Percentiles rank a stretch among this genome's conserved stretches.
These are phyloP conservation scores for Xerocomus nothofagi DNA, from an alignment of 1,284 basidiomycete species.

Conservation along the genomic window DNA sequence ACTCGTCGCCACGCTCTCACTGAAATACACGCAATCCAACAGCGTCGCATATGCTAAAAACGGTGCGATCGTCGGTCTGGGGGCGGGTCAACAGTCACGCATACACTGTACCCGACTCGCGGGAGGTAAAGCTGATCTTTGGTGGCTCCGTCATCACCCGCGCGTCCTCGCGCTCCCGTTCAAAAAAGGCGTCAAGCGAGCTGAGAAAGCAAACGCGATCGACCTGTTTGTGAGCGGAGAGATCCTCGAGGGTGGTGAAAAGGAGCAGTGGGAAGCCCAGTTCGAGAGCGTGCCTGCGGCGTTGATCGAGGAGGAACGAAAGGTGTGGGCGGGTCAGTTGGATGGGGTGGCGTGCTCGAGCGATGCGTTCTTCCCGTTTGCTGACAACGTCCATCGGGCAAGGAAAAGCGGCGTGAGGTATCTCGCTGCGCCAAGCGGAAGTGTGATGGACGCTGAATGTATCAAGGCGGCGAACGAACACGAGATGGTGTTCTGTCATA, in stretches of 20 bases:
- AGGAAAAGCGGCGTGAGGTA: constrained; percentile 90
- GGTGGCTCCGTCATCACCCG: constrained; percentile 98
- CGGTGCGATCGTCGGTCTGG: constrained; percentile 93
- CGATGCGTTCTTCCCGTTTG: constrained; percentile 99
- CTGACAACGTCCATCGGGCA: constrained; percentile 96
- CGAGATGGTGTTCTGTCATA: constrained; percentile 86
- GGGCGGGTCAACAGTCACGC: constrained; percentile 97
- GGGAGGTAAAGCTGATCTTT: constrained; percentile 97
- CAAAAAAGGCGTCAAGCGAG: constrained; percentile 96
- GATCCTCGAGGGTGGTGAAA: constrained; percentile 84
- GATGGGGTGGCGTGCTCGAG: constrained; percentile 90
- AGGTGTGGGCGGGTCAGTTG: constrained; percentile 69
- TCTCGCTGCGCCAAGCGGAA: constrained; percentile 92
- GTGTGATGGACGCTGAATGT: constrained; percentile 96
- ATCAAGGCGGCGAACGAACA: constrained; percentile 94
- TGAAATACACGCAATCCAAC: constrained; percentile 99
- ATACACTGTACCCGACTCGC: constrained; percentile 99
- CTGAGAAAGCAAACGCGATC: constrained; percentile 98
- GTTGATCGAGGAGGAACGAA: constrained; percentile 73
- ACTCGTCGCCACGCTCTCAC: constrained; percentile 91
- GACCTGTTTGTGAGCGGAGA: constrained; percentile 95
- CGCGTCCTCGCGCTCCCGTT: constrained; percentile 90
- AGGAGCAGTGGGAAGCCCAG: constrained; percentile 86
- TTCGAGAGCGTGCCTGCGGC: constrained; percentile 78
- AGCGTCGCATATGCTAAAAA: constrained; percentile 95